Evolutionary conservation across 345 rosid genomes (phyloP).

Genomic region (Dimocarpus longan): DNA sequence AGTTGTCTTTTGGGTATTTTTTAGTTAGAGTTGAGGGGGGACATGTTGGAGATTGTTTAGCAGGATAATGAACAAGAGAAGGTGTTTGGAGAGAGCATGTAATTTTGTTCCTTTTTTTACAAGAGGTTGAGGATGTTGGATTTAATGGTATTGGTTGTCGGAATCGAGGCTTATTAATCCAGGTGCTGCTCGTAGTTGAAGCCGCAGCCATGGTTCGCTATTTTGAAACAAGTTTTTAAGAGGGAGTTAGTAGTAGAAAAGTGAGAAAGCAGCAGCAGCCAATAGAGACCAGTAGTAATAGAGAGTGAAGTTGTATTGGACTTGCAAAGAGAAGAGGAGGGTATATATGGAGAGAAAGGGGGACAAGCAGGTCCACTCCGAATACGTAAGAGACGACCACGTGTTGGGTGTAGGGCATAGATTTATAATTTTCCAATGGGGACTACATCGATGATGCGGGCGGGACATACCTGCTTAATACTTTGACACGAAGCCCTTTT

Average conservation of each 20-base stretch:
- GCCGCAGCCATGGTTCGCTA: constrained; percentile 35
- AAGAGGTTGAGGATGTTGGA: neutral
- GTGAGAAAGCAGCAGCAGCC: too few relatives aligned
- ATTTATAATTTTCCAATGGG: too few relatives aligned
- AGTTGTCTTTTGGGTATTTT: constrained; percentile 5
- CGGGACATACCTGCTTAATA: neutral
- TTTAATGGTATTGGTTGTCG: constrained; percentile 8
- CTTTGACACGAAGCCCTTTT: constrained; percentile 21
- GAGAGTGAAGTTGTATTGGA: neutral
- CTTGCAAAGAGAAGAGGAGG: neutral
- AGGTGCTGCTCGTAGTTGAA: constrained; percentile 24
- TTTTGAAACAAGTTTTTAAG: neutral
- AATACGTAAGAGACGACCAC: constrained; percentile 25
- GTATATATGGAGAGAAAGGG: constrained; percentile 24
- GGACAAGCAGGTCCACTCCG: neutral
- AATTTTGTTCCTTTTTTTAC: constrained; percentile 31
- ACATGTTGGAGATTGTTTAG: constrained; percentile 28
- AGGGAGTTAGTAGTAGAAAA: too few relatives aligned
- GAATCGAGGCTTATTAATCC: constrained; percentile 31
- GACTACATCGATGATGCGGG: neutral
- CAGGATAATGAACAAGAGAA: constrained; percentile 54
- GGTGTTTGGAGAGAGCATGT: constrained; percentile 57
- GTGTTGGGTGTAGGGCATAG: constrained; percentile 26
- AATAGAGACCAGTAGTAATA: too few relatives aligned
- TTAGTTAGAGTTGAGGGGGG: too few relatives aligned